These are phyloP conservation scores for Solanum chiquidenum DNA, from an alignment of 257 asterid species.

Conservation along the genomic window DNA sequence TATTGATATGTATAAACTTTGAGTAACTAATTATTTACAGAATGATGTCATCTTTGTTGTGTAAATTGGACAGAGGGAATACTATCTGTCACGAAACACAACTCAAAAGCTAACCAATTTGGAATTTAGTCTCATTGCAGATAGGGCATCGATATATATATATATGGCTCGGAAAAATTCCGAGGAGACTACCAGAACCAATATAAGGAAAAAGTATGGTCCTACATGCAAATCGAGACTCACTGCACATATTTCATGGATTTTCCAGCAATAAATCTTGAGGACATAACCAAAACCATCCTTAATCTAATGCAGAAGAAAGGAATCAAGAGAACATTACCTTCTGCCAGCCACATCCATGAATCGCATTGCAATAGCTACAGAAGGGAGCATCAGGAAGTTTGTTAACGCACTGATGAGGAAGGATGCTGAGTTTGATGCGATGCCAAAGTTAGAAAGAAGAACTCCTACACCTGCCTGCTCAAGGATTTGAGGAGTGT, in stretches of 20 bases:
- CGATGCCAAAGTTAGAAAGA: slow-evolving; percentile 64
- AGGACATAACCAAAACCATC: background rate
- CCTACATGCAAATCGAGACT: background rate
- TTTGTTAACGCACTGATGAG: slow-evolving; percentile 64
- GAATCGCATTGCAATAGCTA: slow-evolving; percentile 80
- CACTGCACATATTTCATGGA: background rate
- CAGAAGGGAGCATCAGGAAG: slow-evolving; percentile 57
- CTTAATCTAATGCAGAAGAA: background rate
- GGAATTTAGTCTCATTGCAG: background rate
- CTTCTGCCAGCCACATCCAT: slow-evolving; percentile 89
- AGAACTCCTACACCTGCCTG: slow-evolving; percentile 91
- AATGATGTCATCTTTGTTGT: background rate
- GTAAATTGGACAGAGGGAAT: background rate
- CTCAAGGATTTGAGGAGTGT: slow-evolving; percentile 86
- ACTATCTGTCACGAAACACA: background rate
- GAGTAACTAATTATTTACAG: background rate
- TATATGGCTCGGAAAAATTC: background rate
- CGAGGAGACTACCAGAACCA: background rate
- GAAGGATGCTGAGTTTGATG: slow-evolving; percentile 69
- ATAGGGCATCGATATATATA: no score
- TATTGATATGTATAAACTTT: background rate
- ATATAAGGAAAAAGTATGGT: background rate
- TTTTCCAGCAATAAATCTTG: background rate
- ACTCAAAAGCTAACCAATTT: background rate
- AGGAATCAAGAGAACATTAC: slow-evolving; percentile 18